Evolutionary conservation across 2,329 filamentous ascomycete species (phyloP).

Genomic region (Alternaria sp.): DNA sequence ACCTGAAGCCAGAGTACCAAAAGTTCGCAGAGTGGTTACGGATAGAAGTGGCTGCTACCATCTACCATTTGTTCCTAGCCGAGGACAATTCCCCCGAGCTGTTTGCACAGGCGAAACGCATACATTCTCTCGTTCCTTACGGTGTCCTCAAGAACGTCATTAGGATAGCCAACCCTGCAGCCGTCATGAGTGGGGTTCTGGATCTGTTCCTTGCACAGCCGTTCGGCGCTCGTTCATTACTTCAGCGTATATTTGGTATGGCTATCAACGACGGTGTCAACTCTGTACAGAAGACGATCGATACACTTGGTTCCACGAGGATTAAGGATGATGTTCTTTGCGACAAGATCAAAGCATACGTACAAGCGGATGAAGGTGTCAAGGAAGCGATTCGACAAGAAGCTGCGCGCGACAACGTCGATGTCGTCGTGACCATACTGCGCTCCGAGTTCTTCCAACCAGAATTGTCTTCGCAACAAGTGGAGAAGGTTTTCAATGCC

Average conservation of each 20-base stretch:
- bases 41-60: constrained; percentile 94
- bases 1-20: constrained; percentile 92
- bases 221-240: constrained; percentile 84
- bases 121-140: constrained; percentile 94
- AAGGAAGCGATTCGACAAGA: constrained; percentile 78
- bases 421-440: constrained; percentile 84
- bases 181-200: constrained; percentile 94
- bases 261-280: constrained; percentile 90
- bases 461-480: constrained; percentile 73
- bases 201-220: constrained; percentile 96
- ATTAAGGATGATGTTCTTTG: constrained; percentile 82
- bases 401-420: constrained; percentile 74
- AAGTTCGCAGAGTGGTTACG: constrained; percentile 98
- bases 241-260: constrained; percentile 93
- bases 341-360: constrained; percentile 81
- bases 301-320: constrained; percentile 71
- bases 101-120: constrained; percentile 91
- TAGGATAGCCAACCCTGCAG: constrained; percentile 91
- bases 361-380: constrained; percentile 73
- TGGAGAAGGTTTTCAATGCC: constrained; percentile 87
- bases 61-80: constrained; percentile 96
- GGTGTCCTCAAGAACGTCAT: constrained; percentile 95
- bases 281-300: constrained; percentile 85
- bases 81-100: constrained; percentile 98
- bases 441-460: constrained; percentile 78